Conservation (phyloP, 2,329 filamentous ascomycete genomes). For the Fusarium clavum region DNA sequence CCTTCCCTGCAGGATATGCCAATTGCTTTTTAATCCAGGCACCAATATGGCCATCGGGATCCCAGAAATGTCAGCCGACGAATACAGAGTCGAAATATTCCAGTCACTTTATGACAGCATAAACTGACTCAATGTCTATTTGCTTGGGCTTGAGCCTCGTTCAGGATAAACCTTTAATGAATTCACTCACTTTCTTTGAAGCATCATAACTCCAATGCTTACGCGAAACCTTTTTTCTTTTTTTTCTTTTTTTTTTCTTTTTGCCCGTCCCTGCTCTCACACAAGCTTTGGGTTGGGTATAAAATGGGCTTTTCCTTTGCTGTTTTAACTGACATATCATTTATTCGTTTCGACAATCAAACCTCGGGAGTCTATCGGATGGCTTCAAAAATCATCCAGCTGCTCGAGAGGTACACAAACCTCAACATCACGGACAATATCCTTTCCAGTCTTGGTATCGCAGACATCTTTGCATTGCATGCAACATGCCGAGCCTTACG, state of each 20-base stretch:
- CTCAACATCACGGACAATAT: background rate
- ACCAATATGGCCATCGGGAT: background rate
- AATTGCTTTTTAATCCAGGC: background rate
- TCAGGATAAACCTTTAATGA: rapidly evolving
- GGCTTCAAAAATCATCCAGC: background rate
- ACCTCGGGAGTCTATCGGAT: background rate
- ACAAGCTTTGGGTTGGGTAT: no score
- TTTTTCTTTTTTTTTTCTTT: no score
- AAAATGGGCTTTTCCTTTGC: no score
- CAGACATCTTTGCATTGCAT: background rate
- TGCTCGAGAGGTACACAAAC: background rate
- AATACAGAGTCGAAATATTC: background rate
- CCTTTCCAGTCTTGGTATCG: background rate
- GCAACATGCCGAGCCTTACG: background rate
- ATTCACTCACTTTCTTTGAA: background rate
- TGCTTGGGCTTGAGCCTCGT: background rate
- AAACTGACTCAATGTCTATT: background rate
- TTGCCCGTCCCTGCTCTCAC: no score
- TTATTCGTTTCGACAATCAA: no score
- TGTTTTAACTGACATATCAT: no score
- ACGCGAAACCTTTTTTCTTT: background rate
- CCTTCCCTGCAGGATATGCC: background rate
- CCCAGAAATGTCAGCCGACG: background rate
- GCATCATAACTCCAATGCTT: background rate
- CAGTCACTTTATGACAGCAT: background rate